Base-by-base conservation (phyloP, 257 asterid genomes). In the Plantago major region DNA sequence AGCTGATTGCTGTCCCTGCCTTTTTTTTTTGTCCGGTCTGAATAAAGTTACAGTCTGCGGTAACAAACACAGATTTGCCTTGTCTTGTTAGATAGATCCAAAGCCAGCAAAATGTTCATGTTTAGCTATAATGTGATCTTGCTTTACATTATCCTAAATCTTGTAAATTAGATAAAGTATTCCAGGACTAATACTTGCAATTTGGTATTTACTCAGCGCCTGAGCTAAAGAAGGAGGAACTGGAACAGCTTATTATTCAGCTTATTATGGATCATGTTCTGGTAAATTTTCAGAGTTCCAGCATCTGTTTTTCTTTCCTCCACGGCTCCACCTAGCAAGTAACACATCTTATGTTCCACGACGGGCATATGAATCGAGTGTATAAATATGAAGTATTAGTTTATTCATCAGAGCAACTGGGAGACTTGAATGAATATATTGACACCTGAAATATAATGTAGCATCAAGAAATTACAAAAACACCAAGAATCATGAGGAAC, bases 161-260 rank as follows among this genome's bases (percentile, higher is more conserved):
- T 59, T 62, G 13, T 54, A 11, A 9, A 58, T 58, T 38, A 38
- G 48, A 47, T 33, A 14, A 58, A 63, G 58, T 52, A 60, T 48
- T 40, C 50, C 49, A 55, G 26, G 50, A 54, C 42, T 9, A 52
- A 55, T 50, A 26, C 44, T 54, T 48, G 56, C 30, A 19, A 65
- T 62, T 63, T 74, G 58, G 42, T 71, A 62, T 72, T 67, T 55
- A 15, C 65, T 48, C 78, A 92, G 98, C 78, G 64, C 89, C 78
- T 38, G 87, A 79, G 74, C 77, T 92, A 56, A 89, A 84, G 74
- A 89, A 70, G 73, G 96, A 92, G 76, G 90, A 86, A 65, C 30
- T 85, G 64, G 99, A 89, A 66, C 90, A 78, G 65, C 90, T 89
- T 58, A 72, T 89, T 54, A 80, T 89, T 66, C 91, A 80, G 74